These are phyloP conservation scores for Limtongia smithiae DNA, from an alignment of 805 yeast genomes.

Conservation along the genomic window DNA sequence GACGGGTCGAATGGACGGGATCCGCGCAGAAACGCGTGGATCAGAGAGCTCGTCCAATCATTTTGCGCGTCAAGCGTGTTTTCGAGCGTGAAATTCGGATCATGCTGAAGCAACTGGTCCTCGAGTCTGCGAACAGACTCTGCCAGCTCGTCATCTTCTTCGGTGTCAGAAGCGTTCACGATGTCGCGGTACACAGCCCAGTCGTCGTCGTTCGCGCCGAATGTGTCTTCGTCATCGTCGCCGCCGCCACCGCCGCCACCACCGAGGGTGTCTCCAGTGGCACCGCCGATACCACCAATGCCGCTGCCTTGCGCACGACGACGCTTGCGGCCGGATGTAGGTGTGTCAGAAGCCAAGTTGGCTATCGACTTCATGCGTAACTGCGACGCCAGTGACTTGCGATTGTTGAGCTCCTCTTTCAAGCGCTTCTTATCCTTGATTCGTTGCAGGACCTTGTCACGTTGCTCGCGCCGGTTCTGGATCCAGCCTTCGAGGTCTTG, in stretches of 20 bases:
- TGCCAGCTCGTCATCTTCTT: conserved; percentile 58
- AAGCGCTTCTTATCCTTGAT: conserved; percentile 67
- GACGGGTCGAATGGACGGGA: conserved; percentile 76
- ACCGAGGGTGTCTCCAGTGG: conserved; percentile 1
- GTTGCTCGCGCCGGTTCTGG: conserved; percentile 57
- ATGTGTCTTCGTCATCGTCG: conserved; percentile 88
- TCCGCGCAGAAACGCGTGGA: conserved; percentile 86
- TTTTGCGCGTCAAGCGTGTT: conserved; percentile 65
- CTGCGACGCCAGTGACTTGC: conserved; percentile 90
- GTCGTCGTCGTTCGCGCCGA: conserved; percentile 94
- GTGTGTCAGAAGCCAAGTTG: conserved; percentile 67
- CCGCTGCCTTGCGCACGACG: conserved; percentile 18
- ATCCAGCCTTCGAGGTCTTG: conserved; percentile 78
- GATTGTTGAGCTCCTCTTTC: conserved; percentile 73
- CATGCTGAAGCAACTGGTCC: conserved; percentile 70
- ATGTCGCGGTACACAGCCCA: conserved; percentile 90
- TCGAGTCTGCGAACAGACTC: conserved; percentile 49
- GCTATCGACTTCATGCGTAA: conserved; percentile 89
- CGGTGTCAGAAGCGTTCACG: conserved; percentile 67
- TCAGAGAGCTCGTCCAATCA: conserved; percentile 76
- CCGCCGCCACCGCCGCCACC: conserved; percentile 42
- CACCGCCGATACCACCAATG: conserved; percentile 1
- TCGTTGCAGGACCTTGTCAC: conserved; percentile 55
- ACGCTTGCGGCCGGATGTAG: conserved; percentile 31
- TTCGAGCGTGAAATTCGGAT: conserved; percentile 80